Percentiles rank a stretch among this genome's conserved stretches.
phyloP scores from a whole-genome alignment of 805 yeast genomes.

The Ogataea thermomethanolica region DNA sequence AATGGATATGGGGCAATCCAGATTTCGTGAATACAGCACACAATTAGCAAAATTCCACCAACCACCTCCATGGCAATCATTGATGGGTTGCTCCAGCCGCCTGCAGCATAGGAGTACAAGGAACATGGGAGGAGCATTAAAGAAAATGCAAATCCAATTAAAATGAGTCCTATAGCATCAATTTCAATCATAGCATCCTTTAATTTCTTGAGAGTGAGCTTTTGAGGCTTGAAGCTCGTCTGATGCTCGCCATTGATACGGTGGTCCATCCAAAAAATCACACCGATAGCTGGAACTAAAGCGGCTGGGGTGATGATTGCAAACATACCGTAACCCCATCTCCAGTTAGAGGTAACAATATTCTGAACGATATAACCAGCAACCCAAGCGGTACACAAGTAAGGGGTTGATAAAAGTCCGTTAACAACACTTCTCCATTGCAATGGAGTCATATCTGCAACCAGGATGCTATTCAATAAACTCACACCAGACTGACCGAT shows the following conservation, averaged over 20 bases:
- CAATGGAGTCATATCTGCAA: slow-evolving; percentile 30
- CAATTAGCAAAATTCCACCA: slow-evolving; percentile 35
- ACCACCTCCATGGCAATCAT: slow-evolving; percentile 41
- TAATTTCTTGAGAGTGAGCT: neutral
- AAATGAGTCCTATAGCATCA: slow-evolving; percentile 38
- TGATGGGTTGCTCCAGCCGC: slow-evolving; percentile 37
- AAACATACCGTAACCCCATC: slow-evolving; percentile 52
- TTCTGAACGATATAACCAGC: slow-evolving; percentile 38
- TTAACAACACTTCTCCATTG: slow-evolving; percentile 27
- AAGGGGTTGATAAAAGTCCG: slow-evolving; percentile 35
- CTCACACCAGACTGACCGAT: slow-evolving; percentile 25
- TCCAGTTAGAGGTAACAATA: slow-evolving; percentile 39
- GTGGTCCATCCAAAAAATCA: slow-evolving; percentile 34
- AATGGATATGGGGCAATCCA: slow-evolving; percentile 35
- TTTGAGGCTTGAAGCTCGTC: neutral
- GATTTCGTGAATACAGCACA: slow-evolving; percentile 31
- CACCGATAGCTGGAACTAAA: slow-evolving; percentile 31
- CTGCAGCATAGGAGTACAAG: slow-evolving; percentile 30
- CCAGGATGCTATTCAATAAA: slow-evolving; percentile 21
- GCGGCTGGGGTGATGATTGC: slow-evolving; percentile 42
- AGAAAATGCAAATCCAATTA: slow-evolving; percentile 39
- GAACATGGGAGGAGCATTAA: slow-evolving; percentile 39
- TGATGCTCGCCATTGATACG: slow-evolving; percentile 22
- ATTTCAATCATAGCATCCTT: slow-evolving; percentile 31
- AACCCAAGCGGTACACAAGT: slow-evolving; percentile 40